Conservation (phyloP, 176 grass and related monocot species). For the Phoenix dactylifera region DNA sequence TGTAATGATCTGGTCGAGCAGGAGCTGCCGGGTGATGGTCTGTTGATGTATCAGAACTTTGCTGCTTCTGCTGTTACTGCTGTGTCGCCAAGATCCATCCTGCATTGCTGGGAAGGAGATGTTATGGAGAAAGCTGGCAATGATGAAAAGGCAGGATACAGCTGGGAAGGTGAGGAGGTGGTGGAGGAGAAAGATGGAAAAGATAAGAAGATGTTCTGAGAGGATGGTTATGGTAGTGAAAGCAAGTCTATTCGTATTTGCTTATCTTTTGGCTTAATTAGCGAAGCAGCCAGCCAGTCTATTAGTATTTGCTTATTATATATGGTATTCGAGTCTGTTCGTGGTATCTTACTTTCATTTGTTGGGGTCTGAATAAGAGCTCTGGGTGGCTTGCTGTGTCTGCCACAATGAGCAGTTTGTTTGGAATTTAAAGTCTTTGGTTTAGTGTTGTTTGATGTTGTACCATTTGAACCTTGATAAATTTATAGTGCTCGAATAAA, state of each 20-base stretch:
- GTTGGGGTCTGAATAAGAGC: no score
- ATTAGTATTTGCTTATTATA: no score
- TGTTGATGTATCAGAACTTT: slow-evolving; percentile 34
- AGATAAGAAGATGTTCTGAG: slow-evolving; percentile 5
- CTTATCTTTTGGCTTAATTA: not conserved
- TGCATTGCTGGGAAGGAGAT: slow-evolving; percentile 19
- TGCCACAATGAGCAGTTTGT: no score
- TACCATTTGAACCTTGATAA: no score
- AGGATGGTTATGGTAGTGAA: not conserved
- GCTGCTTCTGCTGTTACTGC: not conserved
- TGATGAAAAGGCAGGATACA: not conserved
- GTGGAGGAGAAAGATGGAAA: not conserved
- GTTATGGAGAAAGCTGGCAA: slow-evolving; percentile 5
- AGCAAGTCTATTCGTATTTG: no score
- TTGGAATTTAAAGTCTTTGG: no score
- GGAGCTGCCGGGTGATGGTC: slow-evolving; percentile 22
- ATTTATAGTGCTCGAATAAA: no score
- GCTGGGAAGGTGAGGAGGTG: slow-evolving; percentile 13
- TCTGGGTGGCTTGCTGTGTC: no score
- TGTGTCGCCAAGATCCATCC: slow-evolving; percentile 27
- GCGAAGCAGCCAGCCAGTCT: not conserved
- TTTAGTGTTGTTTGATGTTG: no score
- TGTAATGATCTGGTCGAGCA: slow-evolving; percentile 10
- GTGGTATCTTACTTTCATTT: no score
- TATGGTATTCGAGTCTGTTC: no score